Evolutionary conservation across 2,329 filamentous ascomycete species (phyloP).

Genomic region (Drechslerella coelobrocha): DNA sequence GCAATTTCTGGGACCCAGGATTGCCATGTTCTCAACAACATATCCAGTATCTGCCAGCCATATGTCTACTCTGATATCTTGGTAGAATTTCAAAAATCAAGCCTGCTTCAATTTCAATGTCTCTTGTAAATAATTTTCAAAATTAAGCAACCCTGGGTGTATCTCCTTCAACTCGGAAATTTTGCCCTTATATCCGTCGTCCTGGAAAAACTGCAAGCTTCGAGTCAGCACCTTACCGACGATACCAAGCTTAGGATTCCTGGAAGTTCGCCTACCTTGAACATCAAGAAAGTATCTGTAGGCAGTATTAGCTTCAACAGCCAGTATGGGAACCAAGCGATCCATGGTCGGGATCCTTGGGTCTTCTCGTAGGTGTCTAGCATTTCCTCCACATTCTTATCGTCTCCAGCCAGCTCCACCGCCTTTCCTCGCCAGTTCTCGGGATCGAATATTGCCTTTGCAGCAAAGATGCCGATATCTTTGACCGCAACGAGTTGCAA

Average conservation of each 20-base stretch:
- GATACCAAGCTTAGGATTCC: neutral
- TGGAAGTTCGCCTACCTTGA: constrained; percentile 21
- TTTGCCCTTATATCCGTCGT: constrained; percentile 59
- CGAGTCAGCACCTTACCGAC: neutral
- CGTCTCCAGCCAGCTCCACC: constrained; percentile 59
- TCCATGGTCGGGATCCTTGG: constrained; percentile 22
- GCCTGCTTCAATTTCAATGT: constrained; percentile 31
- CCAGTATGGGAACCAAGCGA: constrained; percentile 31
- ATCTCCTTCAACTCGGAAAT: constrained; percentile 55
- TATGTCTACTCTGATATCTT: no score
- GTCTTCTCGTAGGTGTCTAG: constrained; percentile 56
- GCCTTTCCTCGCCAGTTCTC: constrained; percentile 56
- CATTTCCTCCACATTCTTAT: constrained; percentile 57
- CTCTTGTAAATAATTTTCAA: constrained; percentile 59
- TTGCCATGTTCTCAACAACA: no score
- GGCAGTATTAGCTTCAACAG: constrained; percentile 55
- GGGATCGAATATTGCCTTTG: constrained; percentile 56
- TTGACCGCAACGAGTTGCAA: constrained; percentile 59
- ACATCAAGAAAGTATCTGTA: constrained; percentile 51
- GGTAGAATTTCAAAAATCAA: constrained; percentile 12
- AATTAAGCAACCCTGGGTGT: constrained; percentile 56
- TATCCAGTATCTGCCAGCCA: no score
- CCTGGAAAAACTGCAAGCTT: constrained; percentile 59
- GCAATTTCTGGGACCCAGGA: no score
- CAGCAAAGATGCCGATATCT: constrained; percentile 59